Evolutionary conservation across 2,329 filamentous ascomycete genomes (phyloP), one percentile per base, ranked within the genome.

Genomic region (Onygenales sp.): DNA sequence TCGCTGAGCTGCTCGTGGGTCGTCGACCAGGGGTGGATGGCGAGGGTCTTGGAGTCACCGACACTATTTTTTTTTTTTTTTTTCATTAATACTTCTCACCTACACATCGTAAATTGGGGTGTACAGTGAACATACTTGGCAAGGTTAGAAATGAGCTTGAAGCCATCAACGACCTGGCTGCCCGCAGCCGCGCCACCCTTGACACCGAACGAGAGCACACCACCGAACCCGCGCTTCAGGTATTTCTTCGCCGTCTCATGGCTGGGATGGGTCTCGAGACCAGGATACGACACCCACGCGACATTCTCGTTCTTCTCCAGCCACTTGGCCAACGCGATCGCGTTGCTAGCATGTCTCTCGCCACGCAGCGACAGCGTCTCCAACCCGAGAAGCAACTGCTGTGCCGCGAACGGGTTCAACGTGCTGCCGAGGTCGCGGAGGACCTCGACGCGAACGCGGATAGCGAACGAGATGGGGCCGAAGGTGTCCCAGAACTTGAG

Each of bases 401-500:
- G 92, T 1, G 93, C 91, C 10, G 82, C 91, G 65, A 96, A 96
- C 2, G 92, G 90, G 75, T 88, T 95, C 55, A 97, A 76, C 45
- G 83, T 77, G 7, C 87, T 81, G 49, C 92, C 92, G 1, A 96
- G 72, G 66, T 98, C 92, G 56, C 93, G 86, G 56, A 94, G 80
- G 61, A 93, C 85, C 77, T 97, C 93, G 40, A 96, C 89, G 48
- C 92, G 85, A 33, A 88, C 83, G 51, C 89, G 84, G 65, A 95
- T 87, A 63, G 88, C 87, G 70, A 89, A 97, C 32, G 88, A 81
- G 61, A 90, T 80, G 52, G 83, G 70, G 37, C 91, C 91, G 61
- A 96, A 95, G 0, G 90, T 91, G 62, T 96, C 90, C 81, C 84
- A 94, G 79, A 96, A 96, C 69, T 89, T 92, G 60, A 95, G 80